Percentiles rank a stretch among this genome's conserved stretches.
Conservation (phyloP, 140 eudicot genomes). For the Eryngium alpinum region DNA sequence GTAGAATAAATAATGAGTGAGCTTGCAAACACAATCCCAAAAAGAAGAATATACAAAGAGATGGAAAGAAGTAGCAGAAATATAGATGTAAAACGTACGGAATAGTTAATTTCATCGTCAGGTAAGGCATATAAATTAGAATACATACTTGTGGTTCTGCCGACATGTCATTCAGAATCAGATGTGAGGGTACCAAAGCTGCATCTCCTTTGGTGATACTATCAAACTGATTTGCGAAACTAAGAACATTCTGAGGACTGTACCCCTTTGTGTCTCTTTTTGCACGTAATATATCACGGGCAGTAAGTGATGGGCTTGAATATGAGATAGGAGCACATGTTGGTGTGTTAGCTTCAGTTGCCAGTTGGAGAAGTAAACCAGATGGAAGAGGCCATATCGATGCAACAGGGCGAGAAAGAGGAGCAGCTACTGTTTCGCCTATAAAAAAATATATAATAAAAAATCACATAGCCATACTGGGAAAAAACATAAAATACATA, state of each 20-base stretch:
- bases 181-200: conserved; percentile 67
- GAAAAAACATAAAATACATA: no score
- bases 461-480: background rate
- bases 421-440: conserved; percentile 81
- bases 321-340: conserved; percentile 40
- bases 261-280: conserved; percentile 60
- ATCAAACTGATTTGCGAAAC: conserved; percentile 38
- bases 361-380: conserved; percentile 90
- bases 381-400: conserved; percentile 97
- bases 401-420: conserved; percentile 55
- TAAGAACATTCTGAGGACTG: conserved; percentile 51
- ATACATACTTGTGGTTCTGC: conserved; percentile 82
- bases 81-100: background rate
- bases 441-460: conserved; percentile 19
- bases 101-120: background rate
- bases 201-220: conserved; percentile 36
- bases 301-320: conserved; percentile 49
- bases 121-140: background rate
- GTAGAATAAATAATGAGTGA: background rate
- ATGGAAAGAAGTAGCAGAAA: background rate
- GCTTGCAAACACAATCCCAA: background rate
- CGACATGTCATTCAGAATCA: conserved; percentile 68
- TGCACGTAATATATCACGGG: conserved; percentile 50
- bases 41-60: background rate
- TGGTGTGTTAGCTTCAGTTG: conserved; percentile 50